Evolutionary conservation across 192 early-diverging fungal genomes (phyloP).

Genomic region (Coemansia sp.): DNA sequence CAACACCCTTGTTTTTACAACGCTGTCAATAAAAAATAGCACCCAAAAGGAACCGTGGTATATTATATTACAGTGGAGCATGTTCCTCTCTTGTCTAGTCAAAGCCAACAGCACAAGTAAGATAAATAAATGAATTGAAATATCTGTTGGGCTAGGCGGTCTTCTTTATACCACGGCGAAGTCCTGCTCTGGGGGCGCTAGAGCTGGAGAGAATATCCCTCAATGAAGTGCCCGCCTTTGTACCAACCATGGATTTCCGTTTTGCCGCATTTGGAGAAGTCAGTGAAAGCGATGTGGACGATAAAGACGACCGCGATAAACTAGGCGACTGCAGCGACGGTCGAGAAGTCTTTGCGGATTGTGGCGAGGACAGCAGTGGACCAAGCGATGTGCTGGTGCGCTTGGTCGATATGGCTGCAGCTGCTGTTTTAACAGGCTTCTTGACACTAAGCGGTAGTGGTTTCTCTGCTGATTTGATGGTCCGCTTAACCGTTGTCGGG

Average conservation of each 20-base stretch:
- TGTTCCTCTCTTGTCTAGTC: no score
- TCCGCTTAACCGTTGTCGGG: background rate
- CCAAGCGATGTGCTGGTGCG: conserved; percentile 15
- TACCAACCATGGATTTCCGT: conserved; percentile 8
- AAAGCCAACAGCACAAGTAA: no score
- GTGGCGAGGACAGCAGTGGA: conserved; percentile 29
- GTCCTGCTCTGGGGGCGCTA: conserved; percentile 31
- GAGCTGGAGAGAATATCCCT: conserved; percentile 34
- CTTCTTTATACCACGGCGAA: conserved; percentile 30
- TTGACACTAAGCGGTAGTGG: background rate
- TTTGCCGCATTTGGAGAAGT: conserved; percentile 11
- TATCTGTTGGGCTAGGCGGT: conserved; percentile 4
- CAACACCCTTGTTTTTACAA: background rate
- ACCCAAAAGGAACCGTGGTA: no score
- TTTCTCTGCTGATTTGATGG: background rate
- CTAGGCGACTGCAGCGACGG: conserved; percentile 14
- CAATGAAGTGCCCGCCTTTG: conserved; percentile 19
- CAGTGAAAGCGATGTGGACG: conserved; percentile 15
- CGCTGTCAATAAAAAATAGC: no score
- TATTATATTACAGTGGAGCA: no score
- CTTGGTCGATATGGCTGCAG: background rate
- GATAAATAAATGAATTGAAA: no score
- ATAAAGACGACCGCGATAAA: conserved; percentile 17
- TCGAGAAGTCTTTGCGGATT: background rate
- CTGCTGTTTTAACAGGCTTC: background rate